These are phyloP conservation scores for Candida xyloterini DNA, from an alignment of 805 yeast species.

Conservation along the genomic window DNA sequence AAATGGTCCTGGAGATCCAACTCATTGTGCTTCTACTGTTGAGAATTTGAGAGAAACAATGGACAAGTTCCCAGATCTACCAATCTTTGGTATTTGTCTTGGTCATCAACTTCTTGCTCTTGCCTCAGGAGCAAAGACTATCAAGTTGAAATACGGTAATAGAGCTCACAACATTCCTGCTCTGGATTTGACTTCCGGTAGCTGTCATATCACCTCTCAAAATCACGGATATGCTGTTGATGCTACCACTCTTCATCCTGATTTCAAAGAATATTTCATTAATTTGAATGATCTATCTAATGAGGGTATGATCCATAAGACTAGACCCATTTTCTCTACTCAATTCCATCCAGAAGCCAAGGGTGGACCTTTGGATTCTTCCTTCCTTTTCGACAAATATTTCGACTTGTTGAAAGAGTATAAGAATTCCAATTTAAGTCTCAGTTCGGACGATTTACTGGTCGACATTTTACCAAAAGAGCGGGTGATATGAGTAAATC, in stretches of 20 bases:
- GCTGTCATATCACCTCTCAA: slow-evolving; percentile 97
- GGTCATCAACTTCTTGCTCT: slow-evolving; percentile 96
- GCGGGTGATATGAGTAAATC: slow-evolving; percentile 45
- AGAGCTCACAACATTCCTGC: slow-evolving; percentile 99
- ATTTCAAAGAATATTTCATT: slow-evolving; percentile 84
- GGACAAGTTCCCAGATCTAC: slow-evolving; percentile 60
- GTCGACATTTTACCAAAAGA: slow-evolving; percentile 64
- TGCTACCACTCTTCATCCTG: slow-evolving; percentile 64
- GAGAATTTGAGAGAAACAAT: slow-evolving; percentile 69
- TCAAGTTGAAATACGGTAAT: slow-evolving; percentile 95
- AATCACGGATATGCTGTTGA: slow-evolving; percentile 99
- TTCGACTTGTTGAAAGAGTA: slow-evolving; percentile 64
- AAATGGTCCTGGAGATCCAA: slow-evolving; percentile 98
- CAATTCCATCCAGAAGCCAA: slow-evolving; percentile 99
- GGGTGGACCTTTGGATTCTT: slow-evolving; percentile 96
- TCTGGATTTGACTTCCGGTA: slow-evolving; percentile 81
- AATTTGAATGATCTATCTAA: slow-evolving; percentile 94
- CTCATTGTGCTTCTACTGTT: slow-evolving; percentile 80
- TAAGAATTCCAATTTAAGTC: slow-evolving; percentile 43
- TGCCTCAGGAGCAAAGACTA: slow-evolving; percentile 91
- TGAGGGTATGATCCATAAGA: slow-evolving; percentile 92
- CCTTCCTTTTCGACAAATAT: slow-evolving; percentile 87
- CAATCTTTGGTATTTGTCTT: slow-evolving; percentile 95
- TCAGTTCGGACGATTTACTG: slow-evolving; percentile 43
- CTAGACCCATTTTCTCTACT: slow-evolving; percentile 89